Base-by-base conservation (phyloP, 2,329 filamentous ascomycete species). In the Catunica adiposa region DNA sequence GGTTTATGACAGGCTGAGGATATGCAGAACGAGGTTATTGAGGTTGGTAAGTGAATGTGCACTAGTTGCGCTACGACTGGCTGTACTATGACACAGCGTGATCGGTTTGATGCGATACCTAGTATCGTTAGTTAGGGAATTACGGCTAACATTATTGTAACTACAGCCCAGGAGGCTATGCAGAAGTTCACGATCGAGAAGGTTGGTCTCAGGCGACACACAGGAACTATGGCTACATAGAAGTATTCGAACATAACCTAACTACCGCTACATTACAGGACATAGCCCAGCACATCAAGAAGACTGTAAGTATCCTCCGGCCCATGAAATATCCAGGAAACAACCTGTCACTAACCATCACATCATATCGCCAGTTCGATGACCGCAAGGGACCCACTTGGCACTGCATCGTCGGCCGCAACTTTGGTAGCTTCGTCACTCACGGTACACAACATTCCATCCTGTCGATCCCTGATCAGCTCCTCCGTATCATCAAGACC, bases 401-500 rank as follows among this genome's bases (percentile, higher is more conserved):
- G 92, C 92, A 98, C 72, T 98, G 92, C 72, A 96, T 98, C 63
- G 92, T 98, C 34, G 92, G 92, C 61, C 80, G 92, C 63, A 97
- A 98, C 77, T 98, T 98, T 73, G 92, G 92, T 63, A 97, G 90
- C 72, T 98, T 97, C 64, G 92, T 98, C 53, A 98, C 92, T 42
- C 92, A 98, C 66, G 89, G 89, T 95, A 78, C 44, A 48, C 44
- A 48, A 26, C 17, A 48, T 48, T 15, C 44, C 17, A 23, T 25
- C 44, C 44, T 26, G 44, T 48, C 22, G 44, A 48, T 48, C 44
- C 5, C 5, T 11, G 11, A 29, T 48, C 23, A 7, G 23, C 22
- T 11, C 22, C 23, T 48, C 44, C 26, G 20, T 20, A 48, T 48
- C 4, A 46, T 25, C 8, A 15, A 25, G 8, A 79, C 63, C 17